Base-by-base conservation (phyloP, 495 filamentous ascomycete species). In the Daldinia grandis region DNA sequence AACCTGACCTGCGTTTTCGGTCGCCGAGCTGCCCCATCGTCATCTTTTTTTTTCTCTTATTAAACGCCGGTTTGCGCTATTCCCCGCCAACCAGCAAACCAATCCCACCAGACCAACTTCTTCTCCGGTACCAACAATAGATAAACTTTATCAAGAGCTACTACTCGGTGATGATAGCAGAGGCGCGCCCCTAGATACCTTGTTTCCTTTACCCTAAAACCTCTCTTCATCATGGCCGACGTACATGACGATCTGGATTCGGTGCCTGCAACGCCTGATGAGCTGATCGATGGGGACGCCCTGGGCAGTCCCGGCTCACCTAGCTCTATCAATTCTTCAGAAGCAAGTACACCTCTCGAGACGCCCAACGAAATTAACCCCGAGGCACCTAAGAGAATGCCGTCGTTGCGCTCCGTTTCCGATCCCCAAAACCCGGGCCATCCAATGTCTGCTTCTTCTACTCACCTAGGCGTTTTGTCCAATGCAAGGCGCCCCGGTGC, bases 381-480 rank as follows among this genome's bases (percentile, higher is more conserved):
- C 59, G 80, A 81, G 5, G 31, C 40, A 19, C 79, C 80, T 15
- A 81, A 80, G 65, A 79, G 86, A 71, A 72, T 88, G 47, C 85
- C 86, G 31, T 87, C 86, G 4, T 67, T 89, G 35, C 82, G 85
- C 64, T 83, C 86, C 6, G 77, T 87, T 24, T 85, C 85, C 61
- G 89, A 90, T 60, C 79, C 83, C 2, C 85, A 86, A 28, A 74
- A 78, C 25, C 62, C 77, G 1, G 77, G 78, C 6, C 81, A 81
- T 47, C 68, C 64, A 33, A 92, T 95, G 84, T 91, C 85, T 59
- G 79, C 91, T 2, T 92, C 90, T 19, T 95, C 94, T 19, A 93
- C 89, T 56, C 92, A 91, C 58, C 78, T 96, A 30, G 94, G 91
- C n/a, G 87, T 89, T 38, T 76, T 97, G 71, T 94, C 91, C 75